These are phyloP conservation scores for Elsinoe necatrix DNA, from an alignment of 2,329 filamentous ascomycete genomes.

Conservation along the genomic window DNA sequence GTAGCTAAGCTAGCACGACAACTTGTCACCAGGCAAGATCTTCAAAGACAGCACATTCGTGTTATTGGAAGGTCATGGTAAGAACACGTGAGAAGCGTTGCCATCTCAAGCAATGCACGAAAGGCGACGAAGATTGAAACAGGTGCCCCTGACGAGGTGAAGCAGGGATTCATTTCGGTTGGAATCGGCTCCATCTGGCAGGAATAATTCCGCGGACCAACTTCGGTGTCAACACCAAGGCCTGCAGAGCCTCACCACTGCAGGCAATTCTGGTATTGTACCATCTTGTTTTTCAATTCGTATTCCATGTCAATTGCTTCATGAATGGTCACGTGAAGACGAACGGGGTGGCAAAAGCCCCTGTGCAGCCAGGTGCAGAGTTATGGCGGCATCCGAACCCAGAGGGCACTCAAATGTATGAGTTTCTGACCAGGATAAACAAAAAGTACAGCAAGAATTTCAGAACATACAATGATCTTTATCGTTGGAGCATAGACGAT, in stretches of 20 bases:
- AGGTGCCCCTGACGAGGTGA: constrained; percentile 1
- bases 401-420: constrained; percentile 36
- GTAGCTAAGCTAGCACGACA: too few species aligned
- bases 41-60: too few species aligned
- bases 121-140: neutral
- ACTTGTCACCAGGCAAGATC: too few species aligned
- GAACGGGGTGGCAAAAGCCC: constrained; percentile 1
- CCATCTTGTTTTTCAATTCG: neutral
- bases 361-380: constrained; percentile 7
- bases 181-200: constrained; percentile 5
- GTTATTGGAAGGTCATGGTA: too few species aligned
- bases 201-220: neutral
- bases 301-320: neutral
- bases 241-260: neutral
- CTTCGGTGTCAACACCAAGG: constrained; percentile 5
- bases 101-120: neutral
- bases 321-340: constrained; percentile 2
- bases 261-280: neutral
- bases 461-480: constrained; percentile 62
- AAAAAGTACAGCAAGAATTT: constrained; percentile 56
- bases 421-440: constrained; percentile 53
- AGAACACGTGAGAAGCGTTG: neutral
- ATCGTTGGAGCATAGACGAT: constrained; percentile 75
- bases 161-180: constrained; percentile 5
- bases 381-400: constrained; percentile 35